These are phyloP conservation scores for Wickerhamomyces kurtzmanii DNA, from an alignment of 805 yeast species.

Conservation along the genomic window DNA sequence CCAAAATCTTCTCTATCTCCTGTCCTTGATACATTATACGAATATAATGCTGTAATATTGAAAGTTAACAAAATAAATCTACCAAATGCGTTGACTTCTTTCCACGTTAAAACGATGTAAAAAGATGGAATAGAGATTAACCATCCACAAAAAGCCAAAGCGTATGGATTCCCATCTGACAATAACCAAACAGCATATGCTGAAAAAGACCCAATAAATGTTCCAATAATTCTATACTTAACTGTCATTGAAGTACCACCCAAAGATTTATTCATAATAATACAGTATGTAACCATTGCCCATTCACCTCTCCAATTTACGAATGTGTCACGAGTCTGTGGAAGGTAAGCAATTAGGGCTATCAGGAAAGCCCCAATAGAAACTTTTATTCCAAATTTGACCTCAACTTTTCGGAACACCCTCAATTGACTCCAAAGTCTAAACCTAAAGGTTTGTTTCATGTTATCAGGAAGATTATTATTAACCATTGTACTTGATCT, in stretches of 20 bases:
- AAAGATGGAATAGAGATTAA: constrained; percentile 29
- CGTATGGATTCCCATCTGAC: constrained; percentile 43
- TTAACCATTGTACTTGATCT: constrained; percentile 8
- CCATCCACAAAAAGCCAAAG: constrained; percentile 39
- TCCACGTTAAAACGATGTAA: constrained; percentile 60
- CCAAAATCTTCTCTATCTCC: constrained; percentile 59
- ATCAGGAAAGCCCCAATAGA: constrained; percentile 66
- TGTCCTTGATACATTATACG: constrained; percentile 55
- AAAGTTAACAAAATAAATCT: constrained; percentile 65
- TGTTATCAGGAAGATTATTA: constrained; percentile 8
- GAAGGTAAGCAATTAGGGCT: constrained; percentile 58
- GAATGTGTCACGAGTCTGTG: constrained; percentile 42
- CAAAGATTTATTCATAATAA: constrained; percentile 75
- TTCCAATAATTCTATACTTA: constrained; percentile 66
- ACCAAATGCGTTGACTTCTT: constrained; percentile 47
- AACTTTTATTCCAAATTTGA: constrained; percentile 71
- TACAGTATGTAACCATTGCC: constrained; percentile 74
- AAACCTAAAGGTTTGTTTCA: constrained; percentile 13
- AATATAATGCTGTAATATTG: constrained; percentile 69
- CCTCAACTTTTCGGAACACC: constrained; percentile 50
- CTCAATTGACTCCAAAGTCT: constrained; percentile 41
- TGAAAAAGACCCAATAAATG: constrained; percentile 55
- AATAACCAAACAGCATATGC: constrained; percentile 55
- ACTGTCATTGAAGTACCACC: constrained; percentile 81
- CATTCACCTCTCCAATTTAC: constrained; percentile 72